These are phyloP conservation scores for Colletotrichum lupini DNA, from an alignment of 2,329 filamentous ascomycete genomes.

Conservation along the genomic window DNA sequence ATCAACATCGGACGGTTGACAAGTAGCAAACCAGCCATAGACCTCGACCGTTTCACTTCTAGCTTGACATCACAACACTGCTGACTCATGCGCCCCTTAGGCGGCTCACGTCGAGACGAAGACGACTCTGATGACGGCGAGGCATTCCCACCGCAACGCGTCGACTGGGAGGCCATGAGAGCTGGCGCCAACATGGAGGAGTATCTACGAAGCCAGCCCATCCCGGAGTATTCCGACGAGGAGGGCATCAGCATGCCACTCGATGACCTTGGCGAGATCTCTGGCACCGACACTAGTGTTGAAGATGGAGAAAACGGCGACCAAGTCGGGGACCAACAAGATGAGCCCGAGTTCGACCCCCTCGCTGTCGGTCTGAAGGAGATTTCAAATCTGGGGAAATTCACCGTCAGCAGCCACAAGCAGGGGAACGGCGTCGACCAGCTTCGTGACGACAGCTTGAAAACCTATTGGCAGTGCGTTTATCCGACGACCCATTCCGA, in stretches of 20 bases:
- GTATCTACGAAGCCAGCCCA: conserved; percentile 26
- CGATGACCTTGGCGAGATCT: conserved; percentile 33
- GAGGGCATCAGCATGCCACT: conserved; percentile 23
- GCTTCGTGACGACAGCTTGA: conserved; percentile 78
- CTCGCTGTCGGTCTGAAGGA: conserved; percentile 75
- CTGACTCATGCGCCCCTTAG: conserved; percentile 27
- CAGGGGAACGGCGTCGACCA: conserved; percentile 83
- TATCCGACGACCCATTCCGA: neutral
- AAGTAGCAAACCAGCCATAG: conserved; percentile 4
- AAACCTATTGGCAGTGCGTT: conserved; percentile 81
- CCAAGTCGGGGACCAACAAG: conserved; percentile 40
- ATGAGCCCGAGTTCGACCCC: conserved; percentile 61
- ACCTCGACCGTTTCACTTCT: conserved; percentile 10
- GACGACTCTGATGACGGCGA: conserved; percentile 31
- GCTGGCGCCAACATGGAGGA: conserved; percentile 31
- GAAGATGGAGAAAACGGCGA: conserved; percentile 43
- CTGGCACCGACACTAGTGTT: conserved; percentile 43
- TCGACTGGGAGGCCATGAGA: conserved; percentile 35
- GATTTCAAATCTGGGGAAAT: conserved; percentile 85
- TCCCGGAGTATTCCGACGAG: conserved; percentile 34
- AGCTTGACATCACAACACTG: neutral
- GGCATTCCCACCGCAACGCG: conserved; percentile 30
- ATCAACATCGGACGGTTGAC: conserved; percentile 18
- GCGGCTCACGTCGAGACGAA: conserved; percentile 29
- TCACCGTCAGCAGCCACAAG: conserved; percentile 85